phyloP scores from a whole-genome alignment of 2,329 filamentous ascomycete genomes.

The Endothia cerciana region DNA sequence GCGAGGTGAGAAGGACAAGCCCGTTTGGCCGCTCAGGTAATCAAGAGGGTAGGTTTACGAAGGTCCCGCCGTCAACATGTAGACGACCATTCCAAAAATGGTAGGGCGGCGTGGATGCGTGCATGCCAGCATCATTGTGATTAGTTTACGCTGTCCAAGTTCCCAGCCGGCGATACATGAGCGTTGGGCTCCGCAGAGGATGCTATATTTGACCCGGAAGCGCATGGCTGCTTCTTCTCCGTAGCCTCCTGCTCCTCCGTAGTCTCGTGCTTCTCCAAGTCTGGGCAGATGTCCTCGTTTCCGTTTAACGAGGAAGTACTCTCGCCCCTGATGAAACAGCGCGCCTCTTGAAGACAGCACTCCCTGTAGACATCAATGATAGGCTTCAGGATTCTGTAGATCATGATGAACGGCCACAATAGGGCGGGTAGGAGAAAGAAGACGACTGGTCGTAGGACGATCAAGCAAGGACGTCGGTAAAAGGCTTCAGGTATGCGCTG shows the following conservation, averaged over 20 bases:
- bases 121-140: neutral
- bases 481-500: neutral
- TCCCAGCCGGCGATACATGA: neutral
- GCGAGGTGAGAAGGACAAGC: neutral
- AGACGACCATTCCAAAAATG: neutral
- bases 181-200: neutral
- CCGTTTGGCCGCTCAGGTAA: neutral
- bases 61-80: neutral
- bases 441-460: neutral
- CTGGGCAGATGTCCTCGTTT: neutral
- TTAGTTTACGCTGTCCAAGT: neutral
- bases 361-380: neutral
- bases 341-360: neutral
- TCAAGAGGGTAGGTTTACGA: neutral
- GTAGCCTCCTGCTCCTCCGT: neutral
- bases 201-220: neutral
- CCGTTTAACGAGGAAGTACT: neutral
- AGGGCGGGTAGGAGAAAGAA: neutral
- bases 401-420: conserved; percentile 3
- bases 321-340: neutral
- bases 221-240: neutral
- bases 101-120: neutral
- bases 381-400: neutral
- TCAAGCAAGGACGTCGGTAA: neutral
- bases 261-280: conserved; percentile 8